These are phyloP conservation scores for Candida nemodendra DNA, from an alignment of 805 yeast species.

Conservation along the genomic window DNA sequence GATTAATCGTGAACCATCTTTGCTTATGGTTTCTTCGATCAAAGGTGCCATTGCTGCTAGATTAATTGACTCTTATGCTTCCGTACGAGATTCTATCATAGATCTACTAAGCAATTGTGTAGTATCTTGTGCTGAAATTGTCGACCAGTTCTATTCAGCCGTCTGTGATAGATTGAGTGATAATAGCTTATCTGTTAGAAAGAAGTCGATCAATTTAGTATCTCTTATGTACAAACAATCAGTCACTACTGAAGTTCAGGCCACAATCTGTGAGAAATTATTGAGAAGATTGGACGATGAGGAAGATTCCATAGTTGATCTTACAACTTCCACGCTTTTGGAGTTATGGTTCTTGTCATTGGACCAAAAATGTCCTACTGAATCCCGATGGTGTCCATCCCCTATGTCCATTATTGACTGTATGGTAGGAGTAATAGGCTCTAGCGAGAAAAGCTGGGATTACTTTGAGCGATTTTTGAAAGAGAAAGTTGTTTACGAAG, in stretches of 20 bases:
- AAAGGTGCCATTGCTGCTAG: conserved; percentile 50
- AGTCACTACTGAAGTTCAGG: conserved; percentile 31
- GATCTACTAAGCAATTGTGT: conserved; percentile 59
- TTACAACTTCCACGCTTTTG: conserved; percentile 38
- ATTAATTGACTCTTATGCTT: conserved; percentile 60
- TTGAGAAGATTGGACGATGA: conserved; percentile 65
- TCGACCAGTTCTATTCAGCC: conserved; percentile 47
- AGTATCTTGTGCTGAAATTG: conserved; percentile 40
- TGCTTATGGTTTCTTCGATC: conserved; percentile 50
- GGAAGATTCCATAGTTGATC: conserved; percentile 52
- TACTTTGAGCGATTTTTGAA: conserved; percentile 49
- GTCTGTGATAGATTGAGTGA: conserved; percentile 54
- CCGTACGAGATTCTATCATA: conserved; percentile 73
- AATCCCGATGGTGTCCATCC: background rate
- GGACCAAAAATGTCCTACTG: background rate
- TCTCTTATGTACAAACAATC: conserved; percentile 44
- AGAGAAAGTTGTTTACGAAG: conserved; percentile 39
- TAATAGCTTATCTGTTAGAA: conserved; percentile 62
- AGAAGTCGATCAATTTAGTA: conserved; percentile 54
- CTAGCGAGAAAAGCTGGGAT: conserved; percentile 39
- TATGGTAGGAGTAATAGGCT: conserved; percentile 39
- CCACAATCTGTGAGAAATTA: conserved; percentile 49
- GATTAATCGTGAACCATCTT: conserved; percentile 48
- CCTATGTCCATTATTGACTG: conserved; percentile 26
- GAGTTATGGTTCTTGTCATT: conserved; percentile 37